Conservation (phyloP, 257 asterid genomes). For the Nicotiana otophora region DNA sequence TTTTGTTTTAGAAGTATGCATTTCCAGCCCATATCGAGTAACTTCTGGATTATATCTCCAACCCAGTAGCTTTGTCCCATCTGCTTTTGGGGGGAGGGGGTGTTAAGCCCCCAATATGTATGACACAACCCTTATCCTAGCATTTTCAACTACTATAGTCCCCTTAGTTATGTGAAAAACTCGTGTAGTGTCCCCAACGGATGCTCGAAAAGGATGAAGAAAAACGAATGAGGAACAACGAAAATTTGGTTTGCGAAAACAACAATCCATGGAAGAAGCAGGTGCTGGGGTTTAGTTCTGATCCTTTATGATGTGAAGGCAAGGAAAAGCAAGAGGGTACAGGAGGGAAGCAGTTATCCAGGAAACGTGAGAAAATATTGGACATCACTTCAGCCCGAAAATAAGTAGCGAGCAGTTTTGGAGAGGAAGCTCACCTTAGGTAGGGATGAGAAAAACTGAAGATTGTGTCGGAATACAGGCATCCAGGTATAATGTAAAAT, state of each 20-base stretch:
- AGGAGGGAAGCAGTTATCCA: not conserved
- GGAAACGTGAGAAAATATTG: not conserved
- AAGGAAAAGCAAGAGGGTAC: not conserved
- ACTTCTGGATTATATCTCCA: not conserved
- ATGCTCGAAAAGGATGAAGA: not conserved
- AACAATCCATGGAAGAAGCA: not conserved
- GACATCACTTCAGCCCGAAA: not conserved
- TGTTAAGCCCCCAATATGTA: not conserved
- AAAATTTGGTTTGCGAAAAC: not conserved
- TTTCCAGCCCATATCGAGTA: not conserved
- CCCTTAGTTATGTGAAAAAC: not conserved
- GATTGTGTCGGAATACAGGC: not conserved
- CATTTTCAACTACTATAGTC: not conserved
- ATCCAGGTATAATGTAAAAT: not conserved
- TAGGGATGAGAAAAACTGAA: not conserved
- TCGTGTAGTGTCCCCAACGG: not conserved
- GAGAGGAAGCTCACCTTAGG: not conserved
- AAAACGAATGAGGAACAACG: not conserved
- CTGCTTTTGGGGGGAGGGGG: not conserved
- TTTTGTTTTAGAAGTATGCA: not conserved
- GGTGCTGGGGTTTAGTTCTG: not conserved
- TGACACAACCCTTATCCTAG: not conserved
- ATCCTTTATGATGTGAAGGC: not conserved
- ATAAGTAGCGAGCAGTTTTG: not conserved
- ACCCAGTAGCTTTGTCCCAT: not conserved